Evolutionary conservation across 2,329 filamentous ascomycete species (phyloP).

Genomic region (Hansfordia pulvinata): DNA sequence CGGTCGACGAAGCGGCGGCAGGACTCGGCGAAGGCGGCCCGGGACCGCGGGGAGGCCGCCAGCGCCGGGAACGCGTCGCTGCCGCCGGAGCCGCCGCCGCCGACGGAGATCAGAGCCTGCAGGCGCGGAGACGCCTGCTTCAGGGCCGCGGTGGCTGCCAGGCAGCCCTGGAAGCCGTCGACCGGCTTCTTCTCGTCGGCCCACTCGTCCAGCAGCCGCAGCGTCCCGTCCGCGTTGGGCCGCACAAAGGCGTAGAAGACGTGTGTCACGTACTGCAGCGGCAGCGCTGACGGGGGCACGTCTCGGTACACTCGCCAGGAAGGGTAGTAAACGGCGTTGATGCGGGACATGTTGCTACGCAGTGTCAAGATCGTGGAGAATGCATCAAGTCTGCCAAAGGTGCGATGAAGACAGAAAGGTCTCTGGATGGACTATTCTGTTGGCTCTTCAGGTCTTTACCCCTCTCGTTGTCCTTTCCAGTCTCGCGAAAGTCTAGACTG

Average conservation of each 20-base stretch:
- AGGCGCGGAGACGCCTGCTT: constrained; percentile 10
- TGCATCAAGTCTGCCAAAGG: too few species aligned
- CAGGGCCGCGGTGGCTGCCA: constrained; percentile 34
- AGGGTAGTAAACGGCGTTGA: constrained; percentile 46
- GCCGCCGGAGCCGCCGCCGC: constrained; percentile 19
- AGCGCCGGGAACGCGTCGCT: constrained; percentile 7
- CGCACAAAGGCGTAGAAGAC: constrained; percentile 48
- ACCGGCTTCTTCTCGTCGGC: constrained; percentile 46
- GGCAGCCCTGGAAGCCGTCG: constrained; percentile 44
- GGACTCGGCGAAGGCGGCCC: constrained; percentile 4
- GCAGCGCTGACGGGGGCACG: constrained; percentile 37
- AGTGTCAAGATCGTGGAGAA: too few species aligned
- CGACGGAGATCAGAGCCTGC: constrained; percentile 17
- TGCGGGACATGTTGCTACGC: too few species aligned
- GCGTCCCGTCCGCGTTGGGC: constrained; percentile 17
- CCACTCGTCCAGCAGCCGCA: constrained; percentile 48
- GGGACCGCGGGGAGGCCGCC: constrained; percentile 3
- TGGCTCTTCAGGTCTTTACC: too few species aligned
- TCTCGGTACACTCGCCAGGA: constrained; percentile 43
- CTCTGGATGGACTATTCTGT: too few species aligned
- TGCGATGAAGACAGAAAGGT: too few species aligned
- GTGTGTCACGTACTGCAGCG: constrained; percentile 39
- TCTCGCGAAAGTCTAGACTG: too few species aligned
- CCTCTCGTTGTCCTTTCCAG: too few species aligned
- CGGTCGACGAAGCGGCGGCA: constrained; percentile 6